Percentiles rank a stretch among this genome's conserved stretches.
Conservation (phyloP, 2,329 filamentous ascomycete genomes). For the Nothomitra cinnamomea region DNA sequence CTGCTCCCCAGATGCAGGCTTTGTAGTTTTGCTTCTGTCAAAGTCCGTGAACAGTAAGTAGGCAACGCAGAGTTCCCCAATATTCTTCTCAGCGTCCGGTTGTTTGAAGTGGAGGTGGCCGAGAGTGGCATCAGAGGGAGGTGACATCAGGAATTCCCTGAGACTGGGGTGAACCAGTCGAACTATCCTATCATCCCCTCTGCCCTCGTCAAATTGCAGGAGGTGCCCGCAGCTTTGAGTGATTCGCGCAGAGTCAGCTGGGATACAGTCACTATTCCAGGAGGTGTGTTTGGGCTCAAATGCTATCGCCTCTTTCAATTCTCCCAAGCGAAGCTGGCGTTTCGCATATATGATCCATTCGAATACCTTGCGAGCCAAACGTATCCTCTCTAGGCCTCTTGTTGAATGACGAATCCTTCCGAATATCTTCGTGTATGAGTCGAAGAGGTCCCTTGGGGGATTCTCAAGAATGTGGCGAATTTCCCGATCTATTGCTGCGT, state of each 20-base stretch:
- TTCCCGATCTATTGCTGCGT: neutral
- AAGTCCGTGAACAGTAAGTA: conserved; percentile 6
- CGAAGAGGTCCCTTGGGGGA: neutral
- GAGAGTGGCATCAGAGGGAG: neutral
- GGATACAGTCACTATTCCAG: neutral
- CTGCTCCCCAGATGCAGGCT: too few relatives aligned
- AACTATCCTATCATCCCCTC: neutral
- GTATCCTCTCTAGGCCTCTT: too few relatives aligned
- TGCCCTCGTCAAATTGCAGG: neutral
- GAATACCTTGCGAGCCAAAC: neutral
- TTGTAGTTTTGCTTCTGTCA: neutral
- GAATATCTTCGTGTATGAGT: neutral
- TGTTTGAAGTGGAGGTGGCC: conserved; percentile 3
- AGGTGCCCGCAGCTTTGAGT: neutral
- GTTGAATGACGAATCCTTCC: neutral
- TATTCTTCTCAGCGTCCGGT: neutral
- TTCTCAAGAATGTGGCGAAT: neutral
- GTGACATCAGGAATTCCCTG: neutral
- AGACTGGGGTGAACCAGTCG: neutral
- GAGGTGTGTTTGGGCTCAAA: neutral
- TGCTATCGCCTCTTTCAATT: conserved; percentile 6
- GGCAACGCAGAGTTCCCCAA: conserved; percentile 5
- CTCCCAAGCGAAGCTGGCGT: conserved; percentile 4
- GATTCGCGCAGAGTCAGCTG: neutral
- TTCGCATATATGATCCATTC: conserved; percentile 5